A percentile compares a stretch with the other conserved stretches of the same genome.
phyloP scores from a whole-genome alignment of 306 rosid species.

The Citrullus amarus region DNA sequence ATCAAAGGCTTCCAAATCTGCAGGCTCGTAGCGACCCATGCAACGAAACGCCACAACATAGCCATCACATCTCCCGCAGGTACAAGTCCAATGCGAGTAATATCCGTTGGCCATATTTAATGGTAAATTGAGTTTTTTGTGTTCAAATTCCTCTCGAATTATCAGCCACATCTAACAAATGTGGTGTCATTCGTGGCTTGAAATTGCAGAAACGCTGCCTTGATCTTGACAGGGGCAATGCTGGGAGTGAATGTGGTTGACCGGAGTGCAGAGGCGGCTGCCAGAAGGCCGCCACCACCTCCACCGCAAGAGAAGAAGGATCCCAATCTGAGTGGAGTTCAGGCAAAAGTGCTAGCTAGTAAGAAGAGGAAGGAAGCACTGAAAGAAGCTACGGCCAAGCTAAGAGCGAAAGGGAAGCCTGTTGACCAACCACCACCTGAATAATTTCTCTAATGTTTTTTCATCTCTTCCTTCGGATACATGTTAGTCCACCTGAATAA shows the following conservation, averaged over 20 bases:
- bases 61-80: slow-evolving; percentile 22
- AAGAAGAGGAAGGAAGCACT: slow-evolving; percentile 85
- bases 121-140: neutral
- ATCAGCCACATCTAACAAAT: neutral
- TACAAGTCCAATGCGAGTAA: neutral
- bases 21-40: slow-evolving; percentile 12
- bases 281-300: slow-evolving; percentile 62
- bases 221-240: slow-evolving; percentile 38
- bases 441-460: slow-evolving; percentile 9
- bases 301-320: slow-evolving; percentile 60
- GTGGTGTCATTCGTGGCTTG: neutral
- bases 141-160: neutral
- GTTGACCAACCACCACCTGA: slow-evolving; percentile 13
- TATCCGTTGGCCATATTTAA: too few species aligned
- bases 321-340: slow-evolving; percentile 65
- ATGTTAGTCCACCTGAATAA: neutral
- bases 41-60: neutral
- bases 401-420: slow-evolving; percentile 50
- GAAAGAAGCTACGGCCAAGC: slow-evolving; percentile 47
- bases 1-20: slow-evolving; percentile 8
- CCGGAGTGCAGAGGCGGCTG: slow-evolving; percentile 43
- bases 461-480: neutral
- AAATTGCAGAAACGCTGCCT: slow-evolving; percentile 20
- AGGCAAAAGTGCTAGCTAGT: slow-evolving; percentile 80
- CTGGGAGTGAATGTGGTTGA: slow-evolving; percentile 22